These are phyloP conservation scores for Phytophthora agathidicida DNA, from an alignment of 352 stramenopile genomes.

Conservation along the genomic window DNA sequence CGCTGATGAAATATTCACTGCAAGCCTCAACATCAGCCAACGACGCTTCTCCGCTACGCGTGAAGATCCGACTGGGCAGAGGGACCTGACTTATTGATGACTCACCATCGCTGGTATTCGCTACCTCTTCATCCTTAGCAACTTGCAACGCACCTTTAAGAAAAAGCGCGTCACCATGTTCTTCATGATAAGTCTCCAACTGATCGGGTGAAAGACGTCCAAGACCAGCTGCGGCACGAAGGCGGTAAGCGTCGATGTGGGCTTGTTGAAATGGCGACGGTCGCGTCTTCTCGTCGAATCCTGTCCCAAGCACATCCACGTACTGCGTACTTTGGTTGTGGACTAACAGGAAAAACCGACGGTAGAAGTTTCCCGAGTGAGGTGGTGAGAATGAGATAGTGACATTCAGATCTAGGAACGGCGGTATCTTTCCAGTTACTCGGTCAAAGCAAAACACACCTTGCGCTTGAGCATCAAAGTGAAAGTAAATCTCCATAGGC, in stretches of 20 bases:
- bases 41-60: constrained; percentile 84
- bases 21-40: constrained; percentile 75
- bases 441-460: constrained; percentile 90
- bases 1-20: constrained; percentile 85
- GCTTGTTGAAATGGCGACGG: constrained; percentile 92
- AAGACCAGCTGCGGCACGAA: constrained; percentile 59
- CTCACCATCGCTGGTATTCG: constrained; percentile 2
- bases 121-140: constrained; percentile 24
- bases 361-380: constrained; percentile 92
- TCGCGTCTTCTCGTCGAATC: constrained; percentile 87
- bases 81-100: constrained; percentile 14
- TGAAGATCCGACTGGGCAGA: constrained; percentile 58
- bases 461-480: constrained; percentile 73
- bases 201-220: constrained; percentile 81
- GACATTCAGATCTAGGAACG: constrained; percentile 78
- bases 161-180: constrained; percentile 73
- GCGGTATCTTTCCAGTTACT: constrained; percentile 78
- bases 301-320: constrained; percentile 91
- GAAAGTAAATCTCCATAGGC: constrained; percentile 70
- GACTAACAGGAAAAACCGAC: constrained; percentile 84
- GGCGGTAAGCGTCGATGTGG: constrained; percentile 89
- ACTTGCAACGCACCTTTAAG: constrained; percentile 55
- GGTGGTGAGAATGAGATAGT: constrained; percentile 83
- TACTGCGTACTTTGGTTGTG: constrained; percentile 87
- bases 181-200: constrained; percentile 74